These are phyloP conservation scores for Durusdinium trenchii DNA, from an alignment of 73 alveolate species.

Conservation along the genomic window DNA sequence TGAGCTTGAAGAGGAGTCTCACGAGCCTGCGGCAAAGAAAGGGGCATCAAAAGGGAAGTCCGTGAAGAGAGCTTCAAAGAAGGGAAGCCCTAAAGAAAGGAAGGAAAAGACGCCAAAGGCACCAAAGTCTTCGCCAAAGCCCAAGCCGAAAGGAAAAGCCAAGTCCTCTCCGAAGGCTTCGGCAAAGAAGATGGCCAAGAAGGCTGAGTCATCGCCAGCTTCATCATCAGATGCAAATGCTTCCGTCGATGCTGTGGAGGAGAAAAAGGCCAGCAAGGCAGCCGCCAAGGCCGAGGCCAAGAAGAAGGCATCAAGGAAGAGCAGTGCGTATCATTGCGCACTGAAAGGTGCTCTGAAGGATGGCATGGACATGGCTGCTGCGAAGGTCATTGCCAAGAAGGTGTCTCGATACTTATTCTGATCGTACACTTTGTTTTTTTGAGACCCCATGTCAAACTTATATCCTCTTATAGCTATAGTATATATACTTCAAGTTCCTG, in stretches of 20 bases:
- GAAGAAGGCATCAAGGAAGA: neutral
- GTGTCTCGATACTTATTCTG: no score
- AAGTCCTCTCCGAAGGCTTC: neutral
- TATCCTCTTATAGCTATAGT: no score
- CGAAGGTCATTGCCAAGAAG: neutral
- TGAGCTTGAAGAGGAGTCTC: neutral
- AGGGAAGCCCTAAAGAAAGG: neutral
- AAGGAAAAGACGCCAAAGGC: neutral
- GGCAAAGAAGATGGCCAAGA: neutral
- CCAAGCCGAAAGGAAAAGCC: neutral
- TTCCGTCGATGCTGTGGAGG: neutral
- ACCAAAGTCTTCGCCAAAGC: no score
- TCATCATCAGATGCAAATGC: neutral
- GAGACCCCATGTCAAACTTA: no score
- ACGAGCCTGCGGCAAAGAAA: neutral
- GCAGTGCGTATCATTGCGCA: neutral
- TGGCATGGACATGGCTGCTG: neutral
- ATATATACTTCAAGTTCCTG: no score
- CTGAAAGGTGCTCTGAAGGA: neutral
- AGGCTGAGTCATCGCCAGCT: neutral
- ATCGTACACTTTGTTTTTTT: no score
- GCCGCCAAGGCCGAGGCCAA: neutral
- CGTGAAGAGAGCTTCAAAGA: no score
- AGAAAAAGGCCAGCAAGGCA: neutral
- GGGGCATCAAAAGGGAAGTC: no score